Evolutionary conservation across 2,329 filamentous ascomycete genomes (phyloP).

Genomic region (Thermoascus crustaceus): DNA sequence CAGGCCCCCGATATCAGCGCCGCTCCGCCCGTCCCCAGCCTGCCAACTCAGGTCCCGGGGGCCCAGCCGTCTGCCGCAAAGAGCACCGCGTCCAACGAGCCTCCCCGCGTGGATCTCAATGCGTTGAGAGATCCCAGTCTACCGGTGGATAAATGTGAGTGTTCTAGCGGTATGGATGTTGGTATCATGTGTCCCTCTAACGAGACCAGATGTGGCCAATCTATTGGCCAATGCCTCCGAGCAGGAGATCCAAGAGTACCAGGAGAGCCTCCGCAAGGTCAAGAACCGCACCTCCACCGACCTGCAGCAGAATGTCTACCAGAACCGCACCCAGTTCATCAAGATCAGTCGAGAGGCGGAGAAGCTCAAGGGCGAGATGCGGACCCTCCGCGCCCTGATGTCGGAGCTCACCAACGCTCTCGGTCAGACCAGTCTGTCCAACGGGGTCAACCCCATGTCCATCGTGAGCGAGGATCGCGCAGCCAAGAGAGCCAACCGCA

Average conservation of each 20-base stretch:
- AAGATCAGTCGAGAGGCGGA: constrained; percentile 99
- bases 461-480: constrained; percentile 44
- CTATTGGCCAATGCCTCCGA: constrained; percentile 79
- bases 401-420: constrained; percentile 74
- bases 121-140: constrained; percentile 73
- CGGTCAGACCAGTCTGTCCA: constrained; percentile 35
- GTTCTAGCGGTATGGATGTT: not conserved
- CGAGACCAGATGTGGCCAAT: constrained; percentile 40
- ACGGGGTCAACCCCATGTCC: constrained; percentile 48
- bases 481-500: constrained; percentile 64
- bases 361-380: constrained; percentile 94
- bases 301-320: constrained; percentile 89
- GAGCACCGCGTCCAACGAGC: no score
- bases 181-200: no score
- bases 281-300: constrained; percentile 73
- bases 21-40: constrained; percentile 61
- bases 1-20: constrained; percentile 61
- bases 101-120: constrained; percentile 65
- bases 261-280: constrained; percentile 64
- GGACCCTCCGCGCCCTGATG: constrained; percentile 81
- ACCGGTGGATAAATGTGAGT: constrained; percentile 67
- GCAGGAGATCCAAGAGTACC: constrained; percentile 75
- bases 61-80: no score
- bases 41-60: constrained; percentile 51
- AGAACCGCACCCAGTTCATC: constrained; percentile 97